A percentile compares a stretch with the other conserved stretches of the same genome.
These are phyloP conservation scores for Malus orientalis DNA, from an alignment of 306 rosid genomes.

Conservation along the genomic window DNA sequence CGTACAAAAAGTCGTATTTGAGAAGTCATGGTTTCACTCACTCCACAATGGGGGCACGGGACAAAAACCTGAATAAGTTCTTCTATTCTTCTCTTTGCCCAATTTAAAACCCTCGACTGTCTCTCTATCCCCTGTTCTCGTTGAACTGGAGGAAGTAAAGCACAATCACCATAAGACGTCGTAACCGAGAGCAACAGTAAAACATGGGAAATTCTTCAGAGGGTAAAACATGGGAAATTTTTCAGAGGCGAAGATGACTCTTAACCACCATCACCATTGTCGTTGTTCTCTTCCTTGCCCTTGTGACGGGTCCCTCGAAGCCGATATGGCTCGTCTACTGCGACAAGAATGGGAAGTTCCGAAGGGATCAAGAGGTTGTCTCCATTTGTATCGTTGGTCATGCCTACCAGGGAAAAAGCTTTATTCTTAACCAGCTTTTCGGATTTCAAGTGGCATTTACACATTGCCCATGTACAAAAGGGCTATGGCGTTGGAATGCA, in stretches of 20 bases:
- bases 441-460: too few relatives aligned
- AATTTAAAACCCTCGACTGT: slow-evolving; percentile 30
- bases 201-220: too few relatives aligned
- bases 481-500: too few relatives aligned
- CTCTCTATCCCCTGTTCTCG: background rate
- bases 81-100: slow-evolving; percentile 38
- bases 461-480: too few relatives aligned
- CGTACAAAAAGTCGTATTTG: too few relatives aligned
- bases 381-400: slow-evolving; percentile 87
- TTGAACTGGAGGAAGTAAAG: background rate
- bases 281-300: slow-evolving; percentile 16
- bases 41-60: too few relatives aligned
- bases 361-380: slow-evolving; percentile 88
- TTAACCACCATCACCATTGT: slow-evolving; percentile 28
- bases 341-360: slow-evolving; percentile 80
- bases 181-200: background rate
- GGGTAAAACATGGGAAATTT: slow-evolving; percentile 26
- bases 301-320: slow-evolving; percentile 65
- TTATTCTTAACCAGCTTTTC: too few relatives aligned
- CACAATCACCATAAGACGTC: background rate
- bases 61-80: background rate
- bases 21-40: too few relatives aligned
- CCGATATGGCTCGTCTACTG: slow-evolving; percentile 72
- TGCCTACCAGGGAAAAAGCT: slow-evolving; percentile 66
- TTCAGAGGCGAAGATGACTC: slow-evolving; percentile 42